These are phyloP conservation scores for Septoria linicola DNA, from an alignment of 2,329 filamentous ascomycete species.

Conservation along the genomic window DNA sequence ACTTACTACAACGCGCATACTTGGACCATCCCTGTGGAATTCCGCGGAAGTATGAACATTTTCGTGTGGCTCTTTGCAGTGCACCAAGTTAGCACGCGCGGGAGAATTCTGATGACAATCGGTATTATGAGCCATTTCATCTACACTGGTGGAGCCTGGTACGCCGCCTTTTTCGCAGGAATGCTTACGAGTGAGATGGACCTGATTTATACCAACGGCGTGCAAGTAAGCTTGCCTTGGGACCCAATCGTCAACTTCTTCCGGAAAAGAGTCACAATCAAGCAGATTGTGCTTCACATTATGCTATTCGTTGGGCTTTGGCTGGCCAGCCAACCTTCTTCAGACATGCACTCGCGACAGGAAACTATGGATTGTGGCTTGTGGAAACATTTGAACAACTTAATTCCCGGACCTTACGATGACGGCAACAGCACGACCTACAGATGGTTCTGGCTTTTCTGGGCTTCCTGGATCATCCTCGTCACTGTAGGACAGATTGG, in stretches of 20 bases:
- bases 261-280: slow-evolving; percentile 14
- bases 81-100: slow-evolving; percentile 24
- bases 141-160: slow-evolving; percentile 53
- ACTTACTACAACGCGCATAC: slow-evolving; percentile 34
- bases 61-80: slow-evolving; percentile 60
- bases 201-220: slow-evolving; percentile 45
- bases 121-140: slow-evolving; percentile 25
- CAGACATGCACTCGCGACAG: slow-evolving; percentile 22
- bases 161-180: slow-evolving; percentile 59
- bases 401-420: slow-evolving; percentile 28
- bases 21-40: slow-evolving; percentile 65
- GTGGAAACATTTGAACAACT: slow-evolving; percentile 25
- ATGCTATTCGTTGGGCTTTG: slow-evolving; percentile 27
- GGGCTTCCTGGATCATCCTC: slow-evolving; percentile 49
- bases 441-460: slow-evolving; percentile 52
- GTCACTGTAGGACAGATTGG: slow-evolving; percentile 28
- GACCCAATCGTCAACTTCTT: slow-evolving; percentile 20
- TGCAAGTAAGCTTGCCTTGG: slow-evolving; percentile 24
- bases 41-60: slow-evolving; percentile 62
- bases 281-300: slow-evolving; percentile 21
- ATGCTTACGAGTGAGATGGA: slow-evolving; percentile 64
- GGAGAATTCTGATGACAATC: slow-evolving; percentile 23
- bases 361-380: slow-evolving; percentile 27
- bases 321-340: slow-evolving; percentile 28
- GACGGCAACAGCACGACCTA: slow-evolving; percentile 26